These are phyloP conservation scores for Yarrowia bubula DNA, from an alignment of 805 yeast species.

Conservation along the genomic window DNA sequence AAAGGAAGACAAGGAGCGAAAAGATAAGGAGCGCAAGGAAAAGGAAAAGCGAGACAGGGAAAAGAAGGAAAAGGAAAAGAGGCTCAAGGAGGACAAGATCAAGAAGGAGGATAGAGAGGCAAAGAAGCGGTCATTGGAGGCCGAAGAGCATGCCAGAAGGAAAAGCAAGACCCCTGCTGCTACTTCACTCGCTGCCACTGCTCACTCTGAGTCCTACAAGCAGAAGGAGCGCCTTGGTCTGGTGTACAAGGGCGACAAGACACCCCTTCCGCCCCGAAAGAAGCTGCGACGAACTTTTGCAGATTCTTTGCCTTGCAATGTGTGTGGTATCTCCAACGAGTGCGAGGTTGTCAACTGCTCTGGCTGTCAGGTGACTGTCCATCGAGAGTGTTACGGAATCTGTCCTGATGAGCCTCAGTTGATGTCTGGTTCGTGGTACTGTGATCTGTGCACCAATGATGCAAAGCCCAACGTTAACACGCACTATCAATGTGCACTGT, in stretches of 20 bases:
- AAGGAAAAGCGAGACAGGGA: constrained; percentile 21
- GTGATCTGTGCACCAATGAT: constrained; percentile 77
- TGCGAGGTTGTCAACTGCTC: not conserved
- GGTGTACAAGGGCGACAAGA: constrained; percentile 4
- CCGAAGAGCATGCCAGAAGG: not conserved
- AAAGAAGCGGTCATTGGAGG: not conserved
- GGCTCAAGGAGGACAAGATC: not conserved
- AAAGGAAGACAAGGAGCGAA: constrained; percentile 25
- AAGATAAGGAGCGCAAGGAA: constrained; percentile 13
- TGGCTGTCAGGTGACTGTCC: constrained; percentile 66
- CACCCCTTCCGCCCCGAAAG: not conserved
- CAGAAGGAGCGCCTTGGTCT: not conserved
- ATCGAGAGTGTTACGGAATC: constrained; percentile 67
- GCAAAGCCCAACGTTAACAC: constrained; percentile 57
- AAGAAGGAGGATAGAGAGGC: constrained; percentile 16
- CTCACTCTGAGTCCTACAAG: not conserved
- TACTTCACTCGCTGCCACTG: not conserved
- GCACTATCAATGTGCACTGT: constrained; percentile 63
- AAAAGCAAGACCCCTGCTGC: not conserved
- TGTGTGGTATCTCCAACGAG: constrained; percentile 14
- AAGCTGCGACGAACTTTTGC: not conserved
- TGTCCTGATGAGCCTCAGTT: constrained; percentile 28
- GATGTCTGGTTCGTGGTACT: constrained; percentile 55
- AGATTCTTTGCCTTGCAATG: not conserved
- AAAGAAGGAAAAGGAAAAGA: constrained; percentile 17